Base-by-base conservation (phyloP, 1,139 yeast genomes). In the Scheffersomyces segobiensis region DNA sequence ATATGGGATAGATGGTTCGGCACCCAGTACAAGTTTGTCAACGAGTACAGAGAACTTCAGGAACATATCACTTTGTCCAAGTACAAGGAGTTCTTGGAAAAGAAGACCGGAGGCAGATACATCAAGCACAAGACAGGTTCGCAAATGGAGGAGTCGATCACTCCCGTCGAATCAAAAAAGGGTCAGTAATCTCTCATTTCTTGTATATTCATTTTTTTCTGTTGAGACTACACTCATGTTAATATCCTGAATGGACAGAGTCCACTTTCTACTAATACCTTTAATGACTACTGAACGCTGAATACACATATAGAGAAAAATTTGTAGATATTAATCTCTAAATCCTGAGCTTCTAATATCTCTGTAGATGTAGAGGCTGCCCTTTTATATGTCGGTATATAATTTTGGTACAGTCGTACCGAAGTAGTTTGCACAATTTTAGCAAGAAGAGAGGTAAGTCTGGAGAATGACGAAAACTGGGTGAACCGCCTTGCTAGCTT, bases 1-100 rank as follows among this genome's bases (percentile, higher is more conserved):
- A 86, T 92, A 69, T 95, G 99, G 99, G 99, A 95, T 74, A 75
- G 76, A 56, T 63, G 88, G 57, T 82, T 84, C 60, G 84, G 86
- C 58, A 91, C 98, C 2, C 87, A 88, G 70, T 93, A 88, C 75
- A 80, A 85, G 66, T 91, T 87, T 59, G 79, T 87, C 60, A 83
- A 86, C 62, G 82, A 82, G 54, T 88, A 87, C 73, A 83, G 78
- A 67, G 78, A 81, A 55, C 71, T 82, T 60, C 90, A 87, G 69
- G 77, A 82, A 61, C 81, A 81, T 59, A 82, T 88, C 58, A 87
- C 91, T 7, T 79, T 88, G 66, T 81, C 75, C 22, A 87, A 83
- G 71, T 89, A 89, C 71, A 84, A 79, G 67, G 82, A 84, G 65
- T 88, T 88, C 68, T 78, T 89, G 68, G 75, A 73, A 42, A 84